Base-by-base conservation (phyloP, 139 green algal species). In the Choricystis sp. region DNA sequence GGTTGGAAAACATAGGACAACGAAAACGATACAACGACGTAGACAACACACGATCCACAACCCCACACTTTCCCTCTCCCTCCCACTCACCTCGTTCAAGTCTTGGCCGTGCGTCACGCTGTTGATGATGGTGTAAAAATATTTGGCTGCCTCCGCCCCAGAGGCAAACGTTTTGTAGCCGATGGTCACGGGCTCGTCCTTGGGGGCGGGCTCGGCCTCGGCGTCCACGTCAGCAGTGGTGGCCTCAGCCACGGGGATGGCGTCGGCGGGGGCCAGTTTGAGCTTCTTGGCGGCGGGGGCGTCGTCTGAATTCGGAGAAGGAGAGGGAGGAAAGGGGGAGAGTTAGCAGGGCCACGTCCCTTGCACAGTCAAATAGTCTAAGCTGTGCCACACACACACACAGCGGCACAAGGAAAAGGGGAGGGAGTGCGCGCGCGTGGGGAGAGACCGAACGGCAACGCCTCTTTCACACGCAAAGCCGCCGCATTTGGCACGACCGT, bases 71-170 rank as follows among this genome's bases (percentile, higher is more conserved):
- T 21, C 3, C 25, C 27, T 24, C 3, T 49, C 25, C 24, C n/a
- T 14, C 2, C 28, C 19, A 49, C 65, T 0, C 60, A 86, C 79
- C 69, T 89, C 83, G 63, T 89, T 89, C 9, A 89, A 59, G 57
- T 78, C 72, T 59, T 77, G 68, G 40, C 78, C 62, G 16, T 70
- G 68, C 3, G 60, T 65, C 4, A 72, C 27, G 1, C 59, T 58
- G 20, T 21, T 48, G 2, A 86, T 63, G 3, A 89, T 57, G 26
- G 66, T 9, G 23, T 66, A 61, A 40, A 78, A 85, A 72, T 85
- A 89, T 0, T 60, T 31, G 2, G 55, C 48, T 2, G 63, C 59
- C 16, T 73, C 69, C 3, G 61, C 21, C 4, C 61, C 74, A 28
- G 49, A 74, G 1, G 56, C 58, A 29, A 89, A 89, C 1, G 63